These are phyloP conservation scores for Rostrohypoxylon terebratum DNA, from an alignment of 495 filamentous ascomycete genomes.

Conservation along the genomic window DNA sequence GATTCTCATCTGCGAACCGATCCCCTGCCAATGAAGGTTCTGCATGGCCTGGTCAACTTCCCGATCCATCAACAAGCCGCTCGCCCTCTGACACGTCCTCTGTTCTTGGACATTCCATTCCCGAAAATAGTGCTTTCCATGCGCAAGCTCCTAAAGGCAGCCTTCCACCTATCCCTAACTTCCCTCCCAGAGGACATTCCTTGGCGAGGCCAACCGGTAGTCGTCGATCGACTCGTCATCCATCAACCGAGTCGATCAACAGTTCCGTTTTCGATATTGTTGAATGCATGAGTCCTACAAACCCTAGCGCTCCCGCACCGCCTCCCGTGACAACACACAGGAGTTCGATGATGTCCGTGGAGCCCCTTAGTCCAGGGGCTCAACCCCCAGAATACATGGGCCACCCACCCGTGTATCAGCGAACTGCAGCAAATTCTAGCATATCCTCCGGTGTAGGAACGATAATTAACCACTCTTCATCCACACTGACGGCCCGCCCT, in stretches of 20 bases:
- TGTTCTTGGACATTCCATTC: slow-evolving; percentile 35
- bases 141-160: slow-evolving; percentile 32
- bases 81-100: slow-evolving; percentile 40
- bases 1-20: slow-evolving; percentile 35
- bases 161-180: slow-evolving; percentile 29
- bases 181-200: slow-evolving; percentile 45
- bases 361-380: slow-evolving; percentile 26
- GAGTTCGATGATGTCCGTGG: slow-evolving; percentile 28
- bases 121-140: slow-evolving; percentile 32
- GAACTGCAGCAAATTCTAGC: slow-evolving; percentile 26
- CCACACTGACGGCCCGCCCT: slow-evolving; percentile 32
- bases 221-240: slow-evolving; percentile 40
- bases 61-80: slow-evolving; percentile 30
- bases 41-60: slow-evolving; percentile 34
- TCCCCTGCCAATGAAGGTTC: slow-evolving; percentile 35
- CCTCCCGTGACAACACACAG: slow-evolving; percentile 3
- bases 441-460: slow-evolving; percentile 39
- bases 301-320: neutral
- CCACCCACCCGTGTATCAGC: slow-evolving; percentile 45
- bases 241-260: slow-evolving; percentile 50
- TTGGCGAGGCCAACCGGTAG: slow-evolving; percentile 33
- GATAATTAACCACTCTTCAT: slow-evolving; percentile 33
- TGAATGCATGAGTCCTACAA: slow-evolving; percentile 41
- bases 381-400: slow-evolving; percentile 42
- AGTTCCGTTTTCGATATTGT: slow-evolving; percentile 51